Evolutionary conservation across 352 stramenopile species (phyloP), one percentile per base, ranked within the genome.

Genomic region (Pythium plurisporium): DNA sequence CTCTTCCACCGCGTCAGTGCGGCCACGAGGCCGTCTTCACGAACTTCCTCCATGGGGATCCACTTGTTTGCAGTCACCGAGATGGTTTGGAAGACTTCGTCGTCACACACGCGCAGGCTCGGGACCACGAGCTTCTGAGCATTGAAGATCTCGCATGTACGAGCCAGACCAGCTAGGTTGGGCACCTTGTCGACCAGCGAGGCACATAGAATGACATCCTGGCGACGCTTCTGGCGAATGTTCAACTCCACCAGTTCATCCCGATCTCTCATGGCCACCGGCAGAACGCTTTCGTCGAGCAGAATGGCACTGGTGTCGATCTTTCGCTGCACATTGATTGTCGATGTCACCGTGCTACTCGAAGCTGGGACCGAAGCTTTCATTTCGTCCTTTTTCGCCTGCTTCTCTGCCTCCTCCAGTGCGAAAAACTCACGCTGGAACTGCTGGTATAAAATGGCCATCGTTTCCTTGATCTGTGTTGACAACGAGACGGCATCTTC

Each of bases 81-180:
- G 37, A 98, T 95, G 10, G 71, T 85, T 33, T 93, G 83, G 64
- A 98, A 98, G 20, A 75, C 67, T 42, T 87, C 82, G 70, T 98
- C 95, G 38, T 96, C 81, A 14, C 66, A 77, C 30, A 97, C 74
- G 30, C 73, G 72, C 36, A 89, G 46, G 64, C 97, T 96, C 0
- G 91, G 88, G 25, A 98, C 78, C 1, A 98, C 71, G 6, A 98
- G 74, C 29, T 79, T 76, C 55, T 94, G 69, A 9, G 88, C 87
- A 45, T 94, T 91, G 72, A 98, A 98, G 25, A 98, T 98, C 74
- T 98, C 95, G 52, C 87, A 94, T 1, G 94, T 98, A 38, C 95
- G 77, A 38, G 92, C 91, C 7, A 98, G 73, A 5, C 95, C 95
- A 14, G 85, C 95, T 17, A 98, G 65, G 69, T 98, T 98, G 12